Conservation (phyloP, 108 stramenopile genomes). For the Cyclotella kingstonii region DNA sequence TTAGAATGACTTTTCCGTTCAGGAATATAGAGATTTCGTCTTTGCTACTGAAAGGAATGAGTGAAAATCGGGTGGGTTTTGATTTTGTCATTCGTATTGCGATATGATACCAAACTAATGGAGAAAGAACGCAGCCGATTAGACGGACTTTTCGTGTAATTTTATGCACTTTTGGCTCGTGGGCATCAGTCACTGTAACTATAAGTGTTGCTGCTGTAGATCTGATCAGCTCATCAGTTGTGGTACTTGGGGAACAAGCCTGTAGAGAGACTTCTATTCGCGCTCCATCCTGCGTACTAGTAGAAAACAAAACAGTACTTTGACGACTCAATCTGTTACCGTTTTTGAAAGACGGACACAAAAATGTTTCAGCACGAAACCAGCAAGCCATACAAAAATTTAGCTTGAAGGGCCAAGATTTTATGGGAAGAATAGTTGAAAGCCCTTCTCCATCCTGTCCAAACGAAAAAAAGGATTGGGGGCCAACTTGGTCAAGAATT, state of each 20-base stretch:
- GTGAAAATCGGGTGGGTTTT: conserved; percentile 60
- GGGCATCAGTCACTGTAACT: conserved; percentile 51
- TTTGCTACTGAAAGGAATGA: conserved; percentile 39
- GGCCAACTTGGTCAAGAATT: conserved; percentile 52
- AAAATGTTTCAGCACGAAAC: conserved; percentile 74
- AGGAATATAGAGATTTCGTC: conserved; percentile 74
- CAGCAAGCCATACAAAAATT: conserved; percentile 77
- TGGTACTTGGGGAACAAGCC: conserved; percentile 27
- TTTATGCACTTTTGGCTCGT: conserved; percentile 9
- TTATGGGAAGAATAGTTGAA: conserved; percentile 24
- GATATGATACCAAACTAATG: conserved; percentile 79
- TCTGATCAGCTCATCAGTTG: background rate
- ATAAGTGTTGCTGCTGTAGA: conserved; percentile 32
- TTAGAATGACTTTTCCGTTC: conserved; percentile 77
- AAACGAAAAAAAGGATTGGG: conserved; percentile 65
- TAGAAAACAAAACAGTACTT: conserved; percentile 45
- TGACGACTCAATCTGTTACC: background rate
- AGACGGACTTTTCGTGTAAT: conserved; percentile 43
- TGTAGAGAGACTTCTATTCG: conserved; percentile 59
- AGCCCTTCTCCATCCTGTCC: conserved; percentile 30
- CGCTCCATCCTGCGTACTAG: conserved; percentile 44
- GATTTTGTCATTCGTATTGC: conserved; percentile 69
- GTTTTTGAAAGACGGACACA: background rate
- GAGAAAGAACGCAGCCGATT: conserved; percentile 59
- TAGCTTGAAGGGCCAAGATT: conserved; percentile 76